Evolutionary conservation across 2,329 filamentous ascomycete genomes (phyloP).

Genomic region (Rachicladosporium sp.): DNA sequence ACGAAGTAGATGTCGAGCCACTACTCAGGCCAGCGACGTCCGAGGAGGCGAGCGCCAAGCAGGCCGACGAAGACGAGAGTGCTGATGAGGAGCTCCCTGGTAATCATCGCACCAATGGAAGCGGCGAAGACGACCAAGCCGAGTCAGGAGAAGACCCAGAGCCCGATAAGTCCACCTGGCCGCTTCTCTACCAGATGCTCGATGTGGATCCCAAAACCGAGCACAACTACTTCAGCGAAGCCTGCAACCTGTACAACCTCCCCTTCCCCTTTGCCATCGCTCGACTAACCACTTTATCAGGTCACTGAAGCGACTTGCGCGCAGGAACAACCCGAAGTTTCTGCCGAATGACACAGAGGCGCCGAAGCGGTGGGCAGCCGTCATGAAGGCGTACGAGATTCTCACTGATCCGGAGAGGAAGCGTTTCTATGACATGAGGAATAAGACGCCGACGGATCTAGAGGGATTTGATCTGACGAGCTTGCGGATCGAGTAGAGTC

Average conservation of each 20-base stretch:
- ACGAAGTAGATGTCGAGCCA: neutral
- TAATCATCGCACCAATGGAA: neutral
- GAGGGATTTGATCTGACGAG: conserved; percentile 1
- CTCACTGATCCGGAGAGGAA: conserved; percentile 11
- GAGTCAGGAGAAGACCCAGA: neutral
- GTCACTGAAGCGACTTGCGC: conserved; percentile 8
- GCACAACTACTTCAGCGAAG: too few relatives aligned
- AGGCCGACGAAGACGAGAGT: neutral
- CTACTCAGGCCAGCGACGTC: neutral
- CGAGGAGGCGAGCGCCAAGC: neutral
- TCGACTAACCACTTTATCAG: neutral
- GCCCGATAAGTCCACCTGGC: conserved; percentile 7
- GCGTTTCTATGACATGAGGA: conserved; percentile 5
- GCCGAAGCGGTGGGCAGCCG: conserved; percentile 14
- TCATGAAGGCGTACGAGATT: conserved; percentile 13
- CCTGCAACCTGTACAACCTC: too few relatives aligned
- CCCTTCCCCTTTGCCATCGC: too few relatives aligned
- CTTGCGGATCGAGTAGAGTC: too few relatives aligned
- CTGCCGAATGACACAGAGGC: conserved; percentile 15
- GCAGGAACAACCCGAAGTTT: conserved; percentile 11
- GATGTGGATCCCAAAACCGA: conserved; percentile 12
- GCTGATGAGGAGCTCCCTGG: neutral
- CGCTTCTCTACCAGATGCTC: conserved; percentile 16
- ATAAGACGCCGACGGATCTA: neutral
- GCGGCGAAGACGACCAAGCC: neutral